Evolutionary conservation across 768 basidiomycete genomes (phyloP).

Genomic region (Suillus discolor): DNA sequence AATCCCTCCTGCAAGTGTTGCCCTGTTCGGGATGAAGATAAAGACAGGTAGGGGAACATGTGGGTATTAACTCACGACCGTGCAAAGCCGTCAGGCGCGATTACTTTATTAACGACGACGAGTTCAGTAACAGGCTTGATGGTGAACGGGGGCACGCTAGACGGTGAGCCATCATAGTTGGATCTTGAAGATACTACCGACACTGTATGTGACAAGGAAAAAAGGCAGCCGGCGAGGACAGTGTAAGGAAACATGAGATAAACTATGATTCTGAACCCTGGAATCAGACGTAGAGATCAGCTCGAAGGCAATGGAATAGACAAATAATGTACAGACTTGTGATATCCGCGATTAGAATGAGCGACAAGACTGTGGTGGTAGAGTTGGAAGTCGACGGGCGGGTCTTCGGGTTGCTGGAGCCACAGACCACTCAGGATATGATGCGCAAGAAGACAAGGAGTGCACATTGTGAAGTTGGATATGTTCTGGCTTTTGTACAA

Average conservation of each 20-base stretch:
- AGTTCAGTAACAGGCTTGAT: constrained; percentile 36
- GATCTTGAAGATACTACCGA: constrained; percentile 18
- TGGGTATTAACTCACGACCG: constrained; percentile 32
- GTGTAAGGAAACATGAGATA: not conserved
- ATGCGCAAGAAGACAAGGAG: not conserved
- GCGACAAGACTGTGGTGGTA: not conserved
- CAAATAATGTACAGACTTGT: not conserved
- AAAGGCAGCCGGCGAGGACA: not conserved
- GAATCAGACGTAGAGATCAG: not conserved
- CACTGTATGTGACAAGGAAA: constrained; percentile 15
- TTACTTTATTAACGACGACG: constrained; percentile 42
- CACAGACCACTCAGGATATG: not conserved
- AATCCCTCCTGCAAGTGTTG: constrained; percentile 46
- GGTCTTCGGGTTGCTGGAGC: not conserved
- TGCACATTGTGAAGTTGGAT: not conserved
- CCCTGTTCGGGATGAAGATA: constrained; percentile 24
- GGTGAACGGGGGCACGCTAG: constrained; percentile 12
- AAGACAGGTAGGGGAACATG: not conserved
- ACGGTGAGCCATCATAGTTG: constrained; percentile 7
- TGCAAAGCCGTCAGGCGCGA: constrained; percentile 53
- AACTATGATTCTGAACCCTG: not conserved
- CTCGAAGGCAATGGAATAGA: not conserved
- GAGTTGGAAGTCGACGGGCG: not conserved
- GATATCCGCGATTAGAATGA: not conserved
- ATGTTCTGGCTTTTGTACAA: not conserved